Percentiles rank a stretch among this genome's conserved stretches.
Evolutionary conservation across 805 yeast genomes (phyloP).

Genomic region (Schwanniomyces pseudopolymorphus): DNA sequence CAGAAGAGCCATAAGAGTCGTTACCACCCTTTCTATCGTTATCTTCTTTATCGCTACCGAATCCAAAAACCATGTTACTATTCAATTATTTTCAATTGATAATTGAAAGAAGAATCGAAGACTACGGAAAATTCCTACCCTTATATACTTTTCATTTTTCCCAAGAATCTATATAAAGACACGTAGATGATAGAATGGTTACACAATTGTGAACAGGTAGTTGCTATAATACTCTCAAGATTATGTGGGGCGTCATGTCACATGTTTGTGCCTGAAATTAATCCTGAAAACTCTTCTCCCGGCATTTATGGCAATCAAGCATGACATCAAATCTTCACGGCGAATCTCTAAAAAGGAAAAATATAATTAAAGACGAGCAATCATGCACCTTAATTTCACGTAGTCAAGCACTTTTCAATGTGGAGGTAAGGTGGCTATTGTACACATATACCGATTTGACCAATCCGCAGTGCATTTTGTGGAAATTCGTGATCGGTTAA

Average conservation of each 20-base stretch:
- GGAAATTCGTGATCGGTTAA: background rate
- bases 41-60: constrained; percentile 24
- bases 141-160: background rate
- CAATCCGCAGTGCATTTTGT: background rate
- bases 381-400: background rate
- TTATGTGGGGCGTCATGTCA: background rate
- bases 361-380: background rate
- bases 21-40: constrained; percentile 12
- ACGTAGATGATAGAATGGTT: background rate
- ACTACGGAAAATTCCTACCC: background rate
- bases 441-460: background rate
- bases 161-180: background rate
- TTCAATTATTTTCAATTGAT: background rate
- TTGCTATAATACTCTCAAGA: background rate
- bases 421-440: background rate
- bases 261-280: background rate
- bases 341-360: background rate
- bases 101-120: too few relatives aligned
- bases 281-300: background rate
- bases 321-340: background rate
- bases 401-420: background rate
- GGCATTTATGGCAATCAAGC: background rate
- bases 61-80: constrained; percentile 33
- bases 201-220: background rate
- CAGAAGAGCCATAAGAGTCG: constrained; percentile 16